A percentile compares a stretch with the other conserved stretches of the same genome.
Evolutionary conservation across 129 eudicot species (phyloP).

Genomic region (Mikania micrantha): DNA sequence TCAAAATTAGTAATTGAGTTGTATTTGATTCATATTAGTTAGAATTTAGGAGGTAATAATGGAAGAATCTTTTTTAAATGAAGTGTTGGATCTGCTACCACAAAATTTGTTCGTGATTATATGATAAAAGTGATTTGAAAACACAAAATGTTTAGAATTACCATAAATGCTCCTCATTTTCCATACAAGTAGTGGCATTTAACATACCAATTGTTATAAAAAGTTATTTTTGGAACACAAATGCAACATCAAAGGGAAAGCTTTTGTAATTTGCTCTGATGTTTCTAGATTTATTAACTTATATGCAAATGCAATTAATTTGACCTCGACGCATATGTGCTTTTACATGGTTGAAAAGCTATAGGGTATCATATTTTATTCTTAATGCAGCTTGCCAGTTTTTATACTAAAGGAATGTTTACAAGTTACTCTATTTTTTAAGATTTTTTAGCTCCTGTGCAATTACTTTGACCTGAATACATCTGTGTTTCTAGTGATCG

Average conservation of each 20-base stretch:
- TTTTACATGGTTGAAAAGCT: constrained; percentile 1
- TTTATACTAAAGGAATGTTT: neutral
- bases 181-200: neutral
- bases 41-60: neutral
- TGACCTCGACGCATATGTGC: neutral
- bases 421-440: neutral
- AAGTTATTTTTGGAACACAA: neutral
- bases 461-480: neutral
- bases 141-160: neutral
- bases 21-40: neutral
- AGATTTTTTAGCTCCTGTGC: neutral
- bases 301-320: neutral
- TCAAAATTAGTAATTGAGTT: neutral
- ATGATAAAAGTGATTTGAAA: neutral
- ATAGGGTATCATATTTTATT: neutral
- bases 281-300: neutral
- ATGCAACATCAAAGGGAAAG: neutral
- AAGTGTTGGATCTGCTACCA: neutral
- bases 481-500: constrained; percentile 2
- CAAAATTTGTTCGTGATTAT: neutral
- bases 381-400: neutral
- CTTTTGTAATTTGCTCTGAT: neutral
- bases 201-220: neutral
- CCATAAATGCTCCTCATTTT: neutral
- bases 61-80: neutral